A percentile compares a stretch with the other conserved stretches of the same genome.
Conservation (phyloP, 1,284 basidiomycete genomes). For the Stygiomarasmius scandens region DNA sequence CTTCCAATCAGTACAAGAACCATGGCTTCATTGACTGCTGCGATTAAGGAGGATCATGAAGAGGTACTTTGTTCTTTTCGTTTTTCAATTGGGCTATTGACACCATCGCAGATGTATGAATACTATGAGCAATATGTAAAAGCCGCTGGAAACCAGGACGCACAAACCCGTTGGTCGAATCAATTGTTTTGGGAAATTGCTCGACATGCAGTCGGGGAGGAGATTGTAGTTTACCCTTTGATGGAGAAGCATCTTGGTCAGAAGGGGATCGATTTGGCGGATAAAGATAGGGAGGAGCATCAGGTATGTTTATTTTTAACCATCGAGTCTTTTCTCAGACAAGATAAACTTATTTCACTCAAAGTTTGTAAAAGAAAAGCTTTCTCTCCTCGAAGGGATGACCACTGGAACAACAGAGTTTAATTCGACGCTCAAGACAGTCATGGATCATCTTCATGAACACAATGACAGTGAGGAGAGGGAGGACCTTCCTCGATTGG, state of each 20-base stretch:
- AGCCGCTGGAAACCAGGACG: conserved; percentile 45
- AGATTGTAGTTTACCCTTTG: conserved; percentile 68
- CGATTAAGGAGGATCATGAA: conserved; percentile 49
- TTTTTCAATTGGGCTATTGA: neutral
- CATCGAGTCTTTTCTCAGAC: neutral
- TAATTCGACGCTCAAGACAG: conserved; percentile 35
- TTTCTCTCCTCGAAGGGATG: conserved; percentile 50
- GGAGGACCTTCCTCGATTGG: conserved; percentile 57
- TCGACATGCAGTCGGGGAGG: conserved; percentile 65
- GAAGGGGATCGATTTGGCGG: conserved; percentile 53
- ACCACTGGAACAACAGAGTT: conserved; percentile 46
- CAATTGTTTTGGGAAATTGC: conserved; percentile 65
- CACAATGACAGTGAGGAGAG: conserved; percentile 62
- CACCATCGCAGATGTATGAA: conserved; percentile 47
- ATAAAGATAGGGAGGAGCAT: conserved; percentile 64
- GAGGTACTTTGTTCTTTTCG: conserved; percentile 32
- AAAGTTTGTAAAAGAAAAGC: conserved; percentile 49
- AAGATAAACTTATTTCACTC: too few relatives aligned
- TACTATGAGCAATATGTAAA: conserved; percentile 57
- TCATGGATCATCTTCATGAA: conserved; percentile 50
- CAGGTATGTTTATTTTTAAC: conserved; percentile 36
- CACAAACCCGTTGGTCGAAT: conserved; percentile 56
- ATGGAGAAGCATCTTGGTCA: conserved; percentile 64
- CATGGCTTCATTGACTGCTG: conserved; percentile 34
- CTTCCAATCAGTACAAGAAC: neutral